A percentile compares a stretch with the other conserved stretches of the same genome.
Conservation (phyloP, 768 basidiomycete species). For the Suillus occidentalis region DNA sequence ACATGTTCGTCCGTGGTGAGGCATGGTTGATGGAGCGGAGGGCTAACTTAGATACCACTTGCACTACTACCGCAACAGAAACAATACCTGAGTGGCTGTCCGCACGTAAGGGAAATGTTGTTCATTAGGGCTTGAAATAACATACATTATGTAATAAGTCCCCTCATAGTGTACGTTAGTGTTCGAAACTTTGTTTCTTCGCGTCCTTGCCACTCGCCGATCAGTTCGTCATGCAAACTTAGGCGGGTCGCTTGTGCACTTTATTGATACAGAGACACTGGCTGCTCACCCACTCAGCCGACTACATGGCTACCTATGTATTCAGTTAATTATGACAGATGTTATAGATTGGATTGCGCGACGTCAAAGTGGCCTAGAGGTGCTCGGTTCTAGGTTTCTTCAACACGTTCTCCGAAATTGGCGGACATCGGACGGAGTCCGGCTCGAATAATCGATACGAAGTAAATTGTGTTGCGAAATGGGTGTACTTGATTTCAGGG, state of each 20-base stretch:
- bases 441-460: not conserved
- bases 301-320: not conserved
- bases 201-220: not conserved
- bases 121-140: slow-evolving; percentile 11
- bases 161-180: too few relatives aligned
- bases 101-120: slow-evolving; percentile 9
- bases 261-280: not conserved
- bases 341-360: not conserved
- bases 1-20: slow-evolving; percentile 61
- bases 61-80: slow-evolving; percentile 8
- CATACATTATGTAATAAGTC: too few relatives aligned
- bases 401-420: not conserved
- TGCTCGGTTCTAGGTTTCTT: not conserved
- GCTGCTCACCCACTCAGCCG: not conserved
- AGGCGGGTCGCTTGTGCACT: not conserved
- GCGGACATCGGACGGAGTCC: not conserved
- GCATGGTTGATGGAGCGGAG: slow-evolving; percentile 46
- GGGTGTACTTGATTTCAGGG: not conserved
- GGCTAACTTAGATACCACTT: slow-evolving; percentile 12
- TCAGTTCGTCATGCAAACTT: not conserved
- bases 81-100: slow-evolving; percentile 17
- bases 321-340: not conserved
- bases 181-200: not conserved
- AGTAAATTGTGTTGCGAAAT: not conserved
- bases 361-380: not conserved